These are phyloP conservation scores for Harrya chromipes DNA, from an alignment of 768 basidiomycete genomes.

Conservation along the genomic window DNA sequence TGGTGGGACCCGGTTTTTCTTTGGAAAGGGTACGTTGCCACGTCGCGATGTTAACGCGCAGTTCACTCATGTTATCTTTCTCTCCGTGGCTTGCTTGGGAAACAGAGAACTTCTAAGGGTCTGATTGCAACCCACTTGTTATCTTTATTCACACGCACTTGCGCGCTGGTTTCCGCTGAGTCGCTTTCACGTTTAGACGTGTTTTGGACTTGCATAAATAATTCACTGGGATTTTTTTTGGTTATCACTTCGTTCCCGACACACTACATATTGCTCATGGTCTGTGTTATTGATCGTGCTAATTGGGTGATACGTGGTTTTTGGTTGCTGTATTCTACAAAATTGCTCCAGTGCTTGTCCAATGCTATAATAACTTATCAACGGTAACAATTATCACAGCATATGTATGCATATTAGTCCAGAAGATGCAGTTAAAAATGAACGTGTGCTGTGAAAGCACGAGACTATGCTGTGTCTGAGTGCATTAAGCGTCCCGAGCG, in stretches of 20 bases:
- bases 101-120: conserved; percentile 23
- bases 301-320: neutral
- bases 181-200: neutral
- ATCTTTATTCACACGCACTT: neutral
- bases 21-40: conserved; percentile 69
- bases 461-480: neutral
- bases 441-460: neutral
- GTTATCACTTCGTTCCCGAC: neutral
- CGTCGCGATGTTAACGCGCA: neutral
- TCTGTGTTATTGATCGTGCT: no score
- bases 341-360: neutral
- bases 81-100: neutral
- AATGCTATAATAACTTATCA: neutral
- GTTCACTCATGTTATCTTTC: conserved; percentile 3
- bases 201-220: neutral
- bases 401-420: neutral
- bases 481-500: neutral
- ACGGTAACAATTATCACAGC: neutral
- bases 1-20: conserved; percentile 82
- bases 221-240: neutral
- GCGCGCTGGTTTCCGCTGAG: conserved; percentile 4
- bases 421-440: neutral
- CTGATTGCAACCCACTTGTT: no score
- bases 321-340: conserved; percentile 6
- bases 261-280: no score